A percentile compares a stretch with the other conserved stretches of the same genome.
Evolutionary conservation across 179 eudicot genomes (phyloP).

Genomic region (Vitellaria paradoxa): DNA sequence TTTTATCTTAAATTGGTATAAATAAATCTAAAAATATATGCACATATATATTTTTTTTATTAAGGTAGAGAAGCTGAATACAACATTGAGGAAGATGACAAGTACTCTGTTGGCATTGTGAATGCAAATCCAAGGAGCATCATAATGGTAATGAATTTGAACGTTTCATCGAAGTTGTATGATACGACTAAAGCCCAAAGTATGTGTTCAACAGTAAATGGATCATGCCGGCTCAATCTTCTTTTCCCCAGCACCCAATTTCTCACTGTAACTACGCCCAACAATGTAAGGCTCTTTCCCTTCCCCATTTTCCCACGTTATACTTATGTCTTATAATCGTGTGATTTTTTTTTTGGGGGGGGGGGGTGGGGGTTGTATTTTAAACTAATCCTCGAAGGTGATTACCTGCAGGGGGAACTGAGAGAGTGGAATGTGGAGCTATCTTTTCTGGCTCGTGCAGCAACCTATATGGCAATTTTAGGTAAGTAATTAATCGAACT

Average conservation of each 20-base stretch:
- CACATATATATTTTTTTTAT: not conserved
- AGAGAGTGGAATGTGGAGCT: slow-evolving; percentile 24
- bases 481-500: slow-evolving; percentile 11
- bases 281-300: slow-evolving; percentile 23
- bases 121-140: slow-evolving; percentile 30
- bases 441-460: slow-evolving; percentile 21
- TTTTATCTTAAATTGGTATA: no score
- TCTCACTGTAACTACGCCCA: slow-evolving; percentile 33
- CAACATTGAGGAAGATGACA: slow-evolving; percentile 28
- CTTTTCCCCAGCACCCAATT: slow-evolving; percentile 30
- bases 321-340: no score
- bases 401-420: slow-evolving; percentile 26
- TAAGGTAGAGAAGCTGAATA: slow-evolving; percentile 39
- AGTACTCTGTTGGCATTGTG: slow-evolving; percentile 31
- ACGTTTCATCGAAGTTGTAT: slow-evolving; percentile 36
- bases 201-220: slow-evolving; percentile 36
- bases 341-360: no score
- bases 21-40: no score
- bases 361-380: not conserved
- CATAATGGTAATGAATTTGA: slow-evolving; percentile 28
- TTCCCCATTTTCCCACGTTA: not conserved
- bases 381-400: not conserved
- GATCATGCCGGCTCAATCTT: slow-evolving; percentile 36
- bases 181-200: slow-evolving; percentile 32
- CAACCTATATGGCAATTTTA: slow-evolving; percentile 21